phyloP scores from a whole-genome alignment of 495 filamentous ascomycete genomes.

The Talaromyces ruber region DNA sequence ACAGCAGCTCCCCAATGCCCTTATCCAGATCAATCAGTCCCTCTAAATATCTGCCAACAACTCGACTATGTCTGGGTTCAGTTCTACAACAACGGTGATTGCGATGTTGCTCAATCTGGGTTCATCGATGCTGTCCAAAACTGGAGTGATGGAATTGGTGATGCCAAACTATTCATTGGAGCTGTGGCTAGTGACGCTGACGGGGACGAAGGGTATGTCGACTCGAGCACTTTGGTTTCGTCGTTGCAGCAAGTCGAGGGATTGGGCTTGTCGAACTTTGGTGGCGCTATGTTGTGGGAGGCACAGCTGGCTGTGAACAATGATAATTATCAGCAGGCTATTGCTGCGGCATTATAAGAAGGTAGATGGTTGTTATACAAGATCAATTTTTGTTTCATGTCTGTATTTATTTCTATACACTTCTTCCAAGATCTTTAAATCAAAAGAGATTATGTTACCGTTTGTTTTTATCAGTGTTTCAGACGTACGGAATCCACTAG shows the following conservation, averaged over 20 bases:
- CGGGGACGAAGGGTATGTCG: constrained; percentile 29
- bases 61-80: constrained; percentile 36
- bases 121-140: constrained; percentile 26
- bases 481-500: too few species aligned
- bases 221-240: constrained; percentile 38
- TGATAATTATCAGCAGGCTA: constrained; percentile 1
- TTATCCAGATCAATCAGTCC: constrained; percentile 35
- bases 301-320: constrained; percentile 48
- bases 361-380: background rate
- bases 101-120: constrained; percentile 11
- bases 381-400: background rate
- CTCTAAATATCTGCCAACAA: constrained; percentile 6
- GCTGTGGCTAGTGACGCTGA: constrained; percentile 40
- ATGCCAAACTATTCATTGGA: constrained; percentile 57
- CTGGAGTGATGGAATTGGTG: constrained; percentile 30
- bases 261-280: constrained; percentile 45
- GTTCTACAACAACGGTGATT: constrained; percentile 36
- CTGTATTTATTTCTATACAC: background rate
- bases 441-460: background rate
- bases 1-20: constrained; percentile 50
- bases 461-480: background rate
- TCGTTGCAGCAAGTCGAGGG: constrained; percentile 37
- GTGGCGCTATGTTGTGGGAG: constrained; percentile 68
- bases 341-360: background rate
- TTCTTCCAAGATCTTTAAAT: background rate